Percentiles rank a stretch among this genome's conserved stretches.
Conservation (phyloP, 306 rosid species). For the Pterocarpus santalinus region DNA sequence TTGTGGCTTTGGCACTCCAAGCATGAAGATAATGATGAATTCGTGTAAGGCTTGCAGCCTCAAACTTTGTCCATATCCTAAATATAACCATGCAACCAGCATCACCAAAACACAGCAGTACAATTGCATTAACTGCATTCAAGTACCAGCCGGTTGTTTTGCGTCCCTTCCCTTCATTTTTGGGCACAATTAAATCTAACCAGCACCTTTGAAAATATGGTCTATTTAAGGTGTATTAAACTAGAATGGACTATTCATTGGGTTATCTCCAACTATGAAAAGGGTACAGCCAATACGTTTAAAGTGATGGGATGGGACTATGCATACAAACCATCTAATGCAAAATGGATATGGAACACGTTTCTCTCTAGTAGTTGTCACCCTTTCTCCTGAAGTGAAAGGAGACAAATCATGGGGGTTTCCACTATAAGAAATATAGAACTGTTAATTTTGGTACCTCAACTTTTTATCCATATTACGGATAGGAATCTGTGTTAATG, state of each 20-base stretch:
- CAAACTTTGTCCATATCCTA: slow-evolving; percentile 1
- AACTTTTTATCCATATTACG: background rate
- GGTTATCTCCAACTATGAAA: slow-evolving; percentile 5
- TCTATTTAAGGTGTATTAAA: slow-evolving; percentile 8
- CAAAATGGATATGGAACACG: slow-evolving; percentile 35
- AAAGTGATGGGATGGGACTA: slow-evolving; percentile 29
- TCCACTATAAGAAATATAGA: slow-evolving; percentile 6
- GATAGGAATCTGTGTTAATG: background rate
- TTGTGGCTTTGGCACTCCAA: background rate
- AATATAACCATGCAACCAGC: background rate
- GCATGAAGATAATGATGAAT: background rate
- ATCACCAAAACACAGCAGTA: background rate
- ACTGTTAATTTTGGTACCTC: background rate
- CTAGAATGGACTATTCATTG: slow-evolving; percentile 11
- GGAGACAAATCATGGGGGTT: slow-evolving; percentile 21
- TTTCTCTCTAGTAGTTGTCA: slow-evolving; percentile 25
- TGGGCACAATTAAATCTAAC: background rate
- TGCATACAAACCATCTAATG: slow-evolving; percentile 9
- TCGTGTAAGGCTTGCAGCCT: slow-evolving; percentile 48
- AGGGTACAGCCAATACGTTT: background rate
- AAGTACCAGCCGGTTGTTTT: background rate
- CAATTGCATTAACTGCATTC: slow-evolving; percentile 19
- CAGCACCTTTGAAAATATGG: slow-evolving; percentile 5
- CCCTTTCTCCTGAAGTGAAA: slow-evolving; percentile 22
- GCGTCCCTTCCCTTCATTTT: background rate